A percentile compares a stretch with the other conserved stretches of the same genome.
Evolutionary conservation across 1,284 basidiomycete species (phyloP).

Genomic region (Ceratobasidium sp.): DNA sequence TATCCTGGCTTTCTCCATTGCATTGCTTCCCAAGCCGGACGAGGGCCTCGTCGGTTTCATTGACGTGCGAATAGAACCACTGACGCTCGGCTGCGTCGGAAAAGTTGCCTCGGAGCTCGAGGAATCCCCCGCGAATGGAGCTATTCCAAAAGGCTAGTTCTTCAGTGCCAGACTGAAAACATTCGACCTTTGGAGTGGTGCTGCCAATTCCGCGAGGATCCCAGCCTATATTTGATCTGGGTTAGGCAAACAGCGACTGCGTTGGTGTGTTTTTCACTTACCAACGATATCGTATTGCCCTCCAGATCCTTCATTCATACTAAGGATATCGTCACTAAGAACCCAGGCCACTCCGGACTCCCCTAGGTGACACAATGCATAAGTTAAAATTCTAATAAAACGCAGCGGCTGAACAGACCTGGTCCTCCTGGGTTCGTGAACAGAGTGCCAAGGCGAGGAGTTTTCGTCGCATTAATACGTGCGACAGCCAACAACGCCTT

Average conservation of each 20-base stretch:
- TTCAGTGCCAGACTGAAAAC: conserved; percentile 27
- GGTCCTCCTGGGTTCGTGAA: conserved; percentile 43
- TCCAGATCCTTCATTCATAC: conserved; percentile 2
- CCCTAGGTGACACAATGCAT: neutral
- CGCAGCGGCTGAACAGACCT: neutral
- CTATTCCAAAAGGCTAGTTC: conserved; percentile 31
- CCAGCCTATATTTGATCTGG: too few species aligned
- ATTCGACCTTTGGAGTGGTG: conserved; percentile 21
- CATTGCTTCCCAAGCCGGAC: conserved; percentile 18
- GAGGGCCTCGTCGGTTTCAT: conserved; percentile 31
- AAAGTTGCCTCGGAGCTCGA: conserved; percentile 39
- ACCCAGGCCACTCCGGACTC: conserved; percentile 4
- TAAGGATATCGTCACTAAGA: neutral
- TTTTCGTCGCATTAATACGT: conserved; percentile 15
- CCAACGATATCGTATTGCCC: conserved; percentile 40
- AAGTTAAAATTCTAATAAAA: neutral
- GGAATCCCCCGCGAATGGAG: conserved; percentile 24
- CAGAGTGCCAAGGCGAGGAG: conserved; percentile 34
- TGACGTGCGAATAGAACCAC: conserved; percentile 32
- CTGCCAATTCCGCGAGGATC: conserved; percentile 40
- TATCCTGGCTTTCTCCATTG: conserved; percentile 9
- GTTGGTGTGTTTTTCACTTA: conserved; percentile 2
- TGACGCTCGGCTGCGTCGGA: conserved; percentile 30
- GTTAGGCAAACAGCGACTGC: neutral
- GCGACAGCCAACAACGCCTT: conserved; percentile 40